A percentile compares a stretch with the other conserved stretches of the same genome.
These are phyloP conservation scores for Mycena belliarum DNA, from an alignment of 768 basidiomycete species.

Conservation along the genomic window DNA sequence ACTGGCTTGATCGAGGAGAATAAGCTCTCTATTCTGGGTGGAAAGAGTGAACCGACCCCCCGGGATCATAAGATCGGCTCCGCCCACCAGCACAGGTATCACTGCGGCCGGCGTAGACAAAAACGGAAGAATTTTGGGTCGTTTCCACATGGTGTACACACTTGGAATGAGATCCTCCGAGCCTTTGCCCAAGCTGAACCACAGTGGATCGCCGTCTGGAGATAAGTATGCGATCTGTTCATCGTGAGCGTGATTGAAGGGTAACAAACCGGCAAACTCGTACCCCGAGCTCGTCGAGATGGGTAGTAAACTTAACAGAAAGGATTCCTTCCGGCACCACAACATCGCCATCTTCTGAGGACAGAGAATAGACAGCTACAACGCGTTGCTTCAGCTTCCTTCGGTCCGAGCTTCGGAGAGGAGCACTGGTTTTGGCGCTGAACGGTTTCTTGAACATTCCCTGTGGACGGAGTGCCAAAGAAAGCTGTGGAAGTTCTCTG, in stretches of 20 bases:
- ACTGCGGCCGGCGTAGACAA: slow-evolving; percentile 12
- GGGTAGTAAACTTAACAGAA: slow-evolving; percentile 66
- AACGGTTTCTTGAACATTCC: slow-evolving; percentile 81
- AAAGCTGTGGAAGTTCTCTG: no score
- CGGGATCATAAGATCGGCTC: slow-evolving; percentile 90
- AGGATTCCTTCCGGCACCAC: slow-evolving; percentile 76
- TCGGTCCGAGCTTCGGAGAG: slow-evolving; percentile 71
- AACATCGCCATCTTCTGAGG: slow-evolving; percentile 61
- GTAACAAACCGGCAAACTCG: slow-evolving; percentile 18
- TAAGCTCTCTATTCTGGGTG: slow-evolving; percentile 4
- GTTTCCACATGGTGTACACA: slow-evolving; percentile 81
- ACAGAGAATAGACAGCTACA: slow-evolving; percentile 44
- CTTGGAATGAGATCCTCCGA: slow-evolving; percentile 74
- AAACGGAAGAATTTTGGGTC: slow-evolving; percentile 63
- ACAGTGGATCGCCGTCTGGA: slow-evolving; percentile 69
- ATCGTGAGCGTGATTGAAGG: neutral
- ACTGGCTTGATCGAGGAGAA: slow-evolving; percentile 48
- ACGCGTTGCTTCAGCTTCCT: slow-evolving; percentile 69
- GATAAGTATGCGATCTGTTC: slow-evolving; percentile 63
- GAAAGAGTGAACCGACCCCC: slow-evolving; percentile 55
- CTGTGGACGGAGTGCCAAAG: no score
- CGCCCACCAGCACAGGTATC: slow-evolving; percentile 70
- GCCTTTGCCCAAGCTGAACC: slow-evolving; percentile 75
- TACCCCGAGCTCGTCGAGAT: slow-evolving; percentile 68
- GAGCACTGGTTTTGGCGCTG: slow-evolving; percentile 73